These are phyloP conservation scores for Tetragonia tetragonoides DNA, from an alignment of 148 eudicot species.

Conservation along the genomic window DNA sequence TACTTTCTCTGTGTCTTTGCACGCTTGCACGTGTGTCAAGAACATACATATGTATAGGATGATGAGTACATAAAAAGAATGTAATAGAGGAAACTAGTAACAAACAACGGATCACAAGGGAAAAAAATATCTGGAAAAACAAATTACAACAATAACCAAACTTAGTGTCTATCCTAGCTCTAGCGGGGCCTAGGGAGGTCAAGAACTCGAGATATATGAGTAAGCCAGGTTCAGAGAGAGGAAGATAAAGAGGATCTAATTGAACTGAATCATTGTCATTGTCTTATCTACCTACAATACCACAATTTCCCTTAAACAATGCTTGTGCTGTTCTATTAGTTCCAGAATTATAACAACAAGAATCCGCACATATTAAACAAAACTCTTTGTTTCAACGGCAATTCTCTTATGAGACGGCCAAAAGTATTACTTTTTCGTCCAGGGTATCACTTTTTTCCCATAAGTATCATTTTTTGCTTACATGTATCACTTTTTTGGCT, in stretches of 20 bases:
- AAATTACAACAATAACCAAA: not conserved
- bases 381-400: too few relatives aligned
- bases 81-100: not conserved
- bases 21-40: too few relatives aligned
- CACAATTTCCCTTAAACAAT: not conserved
- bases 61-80: not conserved
- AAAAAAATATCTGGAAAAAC: conserved; percentile 6
- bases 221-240: not conserved
- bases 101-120: conserved; percentile 3
- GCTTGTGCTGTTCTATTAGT: not conserved
- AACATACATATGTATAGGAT: not conserved
- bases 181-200: not conserved
- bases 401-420: too few relatives aligned
- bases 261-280: not conserved
- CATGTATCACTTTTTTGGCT: too few relatives aligned
- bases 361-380: not conserved
- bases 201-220: not conserved
- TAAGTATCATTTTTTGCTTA: too few relatives aligned
- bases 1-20: too few relatives aligned
- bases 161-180: not conserved
- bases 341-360: not conserved
- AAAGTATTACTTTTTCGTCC: too few relatives aligned
- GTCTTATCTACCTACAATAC: not conserved
- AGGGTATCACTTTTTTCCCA: too few relatives aligned
- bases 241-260: not conserved